Evolutionary conservation across 106 monocot species (phyloP).

Genomic region (Acorus calamus): DNA sequence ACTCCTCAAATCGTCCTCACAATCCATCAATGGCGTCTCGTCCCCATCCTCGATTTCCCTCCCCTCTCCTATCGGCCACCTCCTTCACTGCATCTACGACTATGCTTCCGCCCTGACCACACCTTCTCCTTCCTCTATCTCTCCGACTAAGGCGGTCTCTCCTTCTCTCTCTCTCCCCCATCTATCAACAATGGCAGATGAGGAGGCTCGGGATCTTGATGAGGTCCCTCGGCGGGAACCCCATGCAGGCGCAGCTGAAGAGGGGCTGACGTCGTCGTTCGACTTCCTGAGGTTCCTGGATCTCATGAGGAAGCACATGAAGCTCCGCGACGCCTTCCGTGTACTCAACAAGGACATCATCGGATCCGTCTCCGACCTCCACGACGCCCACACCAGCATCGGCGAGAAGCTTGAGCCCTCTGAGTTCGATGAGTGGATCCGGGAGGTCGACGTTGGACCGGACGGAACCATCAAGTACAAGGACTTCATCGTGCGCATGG

Average conservation of each 20-base stretch:
- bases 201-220: slow-evolving; percentile 90
- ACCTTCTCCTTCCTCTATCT: too few species aligned
- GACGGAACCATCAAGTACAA: slow-evolving; percentile 84
- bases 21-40: too few species aligned
- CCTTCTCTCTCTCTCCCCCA: too few species aligned
- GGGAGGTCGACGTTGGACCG: slow-evolving; percentile 74
- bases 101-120: too few species aligned
- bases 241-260: slow-evolving; percentile 87
- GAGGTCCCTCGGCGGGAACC: slow-evolving; percentile 94
- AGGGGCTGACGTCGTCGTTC: slow-evolving; percentile 65
- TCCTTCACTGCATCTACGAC: too few species aligned
- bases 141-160: too few species aligned
- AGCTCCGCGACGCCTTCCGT: slow-evolving; percentile 69
- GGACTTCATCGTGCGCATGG: slow-evolving; percentile 87
- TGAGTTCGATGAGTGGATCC: slow-evolving; percentile 98
- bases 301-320: slow-evolving; percentile 67
- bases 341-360: slow-evolving; percentile 89
- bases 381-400: slow-evolving; percentile 74
- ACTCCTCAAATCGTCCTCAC: too few species aligned
- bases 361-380: slow-evolving; percentile 62
- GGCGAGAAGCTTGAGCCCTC: slow-evolving; percentile 87
- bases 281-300: slow-evolving; percentile 91
- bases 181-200: too few species aligned
- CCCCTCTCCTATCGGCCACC: too few species aligned
- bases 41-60: too few species aligned